Evolutionary conservation across 2,329 filamentous ascomycete species (phyloP).

Genomic region (Colletotrichum echinochloae): DNA sequence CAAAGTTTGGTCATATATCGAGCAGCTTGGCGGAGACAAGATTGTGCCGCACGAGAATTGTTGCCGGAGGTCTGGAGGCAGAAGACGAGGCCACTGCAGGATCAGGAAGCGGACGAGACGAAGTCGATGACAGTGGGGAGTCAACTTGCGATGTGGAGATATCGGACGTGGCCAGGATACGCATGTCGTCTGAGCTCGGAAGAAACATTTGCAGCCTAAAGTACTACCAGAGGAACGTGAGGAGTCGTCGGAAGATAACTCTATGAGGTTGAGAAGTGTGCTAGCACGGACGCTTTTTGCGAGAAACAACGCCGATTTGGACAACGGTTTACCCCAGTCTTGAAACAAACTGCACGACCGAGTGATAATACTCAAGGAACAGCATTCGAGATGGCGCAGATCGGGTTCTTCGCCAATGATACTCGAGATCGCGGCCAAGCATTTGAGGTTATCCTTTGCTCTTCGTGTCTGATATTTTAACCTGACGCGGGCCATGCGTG

Average conservation of each 20-base stretch:
- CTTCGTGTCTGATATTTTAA: conserved; percentile 37
- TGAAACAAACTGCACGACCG: conserved; percentile 35
- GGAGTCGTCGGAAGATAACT: conserved; percentile 36
- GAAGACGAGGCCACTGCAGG: conserved; percentile 2
- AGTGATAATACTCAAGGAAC: conserved; percentile 27
- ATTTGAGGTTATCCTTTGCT: conserved; percentile 30
- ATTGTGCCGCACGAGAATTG: conserved; percentile 12
- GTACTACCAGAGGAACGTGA: conserved; percentile 29
- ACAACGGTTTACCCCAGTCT: conserved; percentile 29
- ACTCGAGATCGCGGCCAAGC: neutral
- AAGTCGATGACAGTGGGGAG: neutral
- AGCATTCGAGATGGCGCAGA: conserved; percentile 14
- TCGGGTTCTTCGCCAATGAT: conserved; percentile 28
- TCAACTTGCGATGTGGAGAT: neutral
- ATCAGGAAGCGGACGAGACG: conserved; percentile 27
- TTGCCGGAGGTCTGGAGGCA: neutral
- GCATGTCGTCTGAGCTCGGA: conserved; percentile 24
- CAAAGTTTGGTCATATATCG: conserved; percentile 24
- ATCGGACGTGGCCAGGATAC: conserved; percentile 7
- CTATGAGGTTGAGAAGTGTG: conserved; percentile 28
- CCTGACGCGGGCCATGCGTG: conserved; percentile 9
- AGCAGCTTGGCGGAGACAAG: conserved; percentile 16
- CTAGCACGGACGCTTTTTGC: conserved; percentile 15
- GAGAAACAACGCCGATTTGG: conserved; percentile 8
- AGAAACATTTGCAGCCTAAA: conserved; percentile 15